Base-by-base conservation (phyloP, 768 basidiomycete genomes). In the Strobilomyces confusus region DNA sequence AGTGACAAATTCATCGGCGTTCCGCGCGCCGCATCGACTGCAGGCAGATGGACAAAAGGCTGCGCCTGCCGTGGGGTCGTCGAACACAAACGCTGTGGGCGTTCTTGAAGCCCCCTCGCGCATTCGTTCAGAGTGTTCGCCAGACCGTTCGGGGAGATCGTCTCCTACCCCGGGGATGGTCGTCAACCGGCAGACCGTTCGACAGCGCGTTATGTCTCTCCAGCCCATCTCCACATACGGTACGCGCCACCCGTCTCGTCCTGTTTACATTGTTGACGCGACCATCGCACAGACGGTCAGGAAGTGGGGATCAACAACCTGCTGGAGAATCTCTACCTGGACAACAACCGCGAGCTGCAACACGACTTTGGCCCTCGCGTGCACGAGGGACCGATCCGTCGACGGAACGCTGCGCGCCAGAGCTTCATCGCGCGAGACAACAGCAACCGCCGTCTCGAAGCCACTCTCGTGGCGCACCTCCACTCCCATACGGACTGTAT, bases 361-460 rank as follows among this genome's bases (percentile, higher is more conserved):
- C 79, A 87, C 26, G 95, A 99, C 62, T 95, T 99, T 64, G 95
- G 95, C 7, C 94, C 95, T 4, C 82, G 81, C 48, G 82, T 95
- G 5, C 84, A 89, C 51, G 85, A 90, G 54, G 90, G 90, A 0
- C 86, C 92, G 36, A 70, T 90, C 20, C 81, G 92, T 22, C 80
- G 91, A 34, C 83, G 92, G 8, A 87, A 86, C 59, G 76, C 86
- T 0, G 77, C 80, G 5, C 80, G 93, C 20, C 83, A 90, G 52
- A 80, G 75, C 46, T 85, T 88, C 62, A 73, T 80, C 4, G 68
- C 81, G 3, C 80, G 92, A 30, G 90, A 93, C 59, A 81, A 79
- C 5, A 73, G 67, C 7, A 69, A 70, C 13, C 77, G 82, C 20
- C 82, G 82, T 5, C 75, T 83, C 1, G 92, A 95, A 58, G 87